Percentiles rank a stretch among this genome's conserved stretches.
phyloP scores from a whole-genome alignment of 164 flowering plant genomes.

The Litsea cubeba region DNA sequence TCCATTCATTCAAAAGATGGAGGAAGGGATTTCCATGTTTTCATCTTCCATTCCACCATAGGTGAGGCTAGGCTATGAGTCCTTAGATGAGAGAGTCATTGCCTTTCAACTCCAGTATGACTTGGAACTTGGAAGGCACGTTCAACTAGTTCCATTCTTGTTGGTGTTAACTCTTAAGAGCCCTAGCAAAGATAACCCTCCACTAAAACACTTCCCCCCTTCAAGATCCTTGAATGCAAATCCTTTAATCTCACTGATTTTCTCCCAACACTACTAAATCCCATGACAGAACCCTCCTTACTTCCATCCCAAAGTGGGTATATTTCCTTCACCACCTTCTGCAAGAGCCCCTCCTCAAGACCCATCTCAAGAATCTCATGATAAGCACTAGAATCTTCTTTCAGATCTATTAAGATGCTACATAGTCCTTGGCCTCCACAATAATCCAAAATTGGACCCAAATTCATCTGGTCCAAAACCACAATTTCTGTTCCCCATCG shows the following conservation, averaged over 20 bases:
- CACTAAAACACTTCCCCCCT: constrained; percentile 36
- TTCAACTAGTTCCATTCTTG: neutral
- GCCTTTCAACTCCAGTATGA: neutral
- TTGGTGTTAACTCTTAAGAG: neutral
- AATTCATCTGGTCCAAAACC: constrained; percentile 40
- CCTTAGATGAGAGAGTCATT: neutral
- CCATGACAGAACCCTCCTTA: constrained; percentile 6
- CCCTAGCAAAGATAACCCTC: constrained; percentile 55
- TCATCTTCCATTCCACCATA: too few relatives aligned
- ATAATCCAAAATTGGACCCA: constrained; percentile 47
- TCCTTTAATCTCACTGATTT: constrained; percentile 23
- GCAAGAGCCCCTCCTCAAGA: constrained; percentile 48
- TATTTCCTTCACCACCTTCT: constrained; percentile 64
- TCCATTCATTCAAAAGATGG: neutral
- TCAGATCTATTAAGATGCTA: constrained; percentile 64
- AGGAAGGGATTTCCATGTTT: too few relatives aligned
- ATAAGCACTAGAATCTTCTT: constrained; percentile 34
- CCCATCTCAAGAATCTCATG: constrained; percentile 47
- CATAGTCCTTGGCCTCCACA: constrained; percentile 55
- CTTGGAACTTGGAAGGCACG: neutral
- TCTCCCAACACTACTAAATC: constrained; percentile 12
- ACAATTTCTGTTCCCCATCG: constrained; percentile 53
- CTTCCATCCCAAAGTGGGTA: constrained; percentile 50
- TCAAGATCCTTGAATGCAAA: constrained; percentile 29
- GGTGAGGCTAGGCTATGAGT: too few relatives aligned